Evolutionary conservation across 352 stramenopile species (phyloP).

Genomic region (Pythium vanterpoolii): DNA sequence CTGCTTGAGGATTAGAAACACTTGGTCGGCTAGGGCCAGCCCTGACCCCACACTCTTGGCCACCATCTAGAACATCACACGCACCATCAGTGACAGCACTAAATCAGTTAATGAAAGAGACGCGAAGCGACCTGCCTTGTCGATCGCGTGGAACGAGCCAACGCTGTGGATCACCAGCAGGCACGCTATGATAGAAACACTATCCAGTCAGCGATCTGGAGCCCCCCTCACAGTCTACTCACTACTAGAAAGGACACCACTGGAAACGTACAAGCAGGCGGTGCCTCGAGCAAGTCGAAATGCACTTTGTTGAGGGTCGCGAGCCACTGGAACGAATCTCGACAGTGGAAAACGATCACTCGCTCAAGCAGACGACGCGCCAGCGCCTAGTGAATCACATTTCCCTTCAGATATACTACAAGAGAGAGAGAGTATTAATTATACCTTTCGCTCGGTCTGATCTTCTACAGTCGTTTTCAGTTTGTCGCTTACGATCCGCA

Average conservation of each 20-base stretch:
- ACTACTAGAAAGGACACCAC: background rate
- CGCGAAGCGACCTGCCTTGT: constrained; percentile 36
- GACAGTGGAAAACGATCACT: constrained; percentile 46
- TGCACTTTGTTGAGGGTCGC: constrained; percentile 72
- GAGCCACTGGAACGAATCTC: constrained; percentile 72
- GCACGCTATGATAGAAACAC: no score
- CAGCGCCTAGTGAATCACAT: background rate
- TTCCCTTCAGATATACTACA: background rate
- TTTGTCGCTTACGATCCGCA: constrained; percentile 23
- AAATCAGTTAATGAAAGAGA: background rate
- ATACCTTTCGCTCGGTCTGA: constrained; percentile 10
- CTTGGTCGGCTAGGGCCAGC: constrained; percentile 54
- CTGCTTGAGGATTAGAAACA: constrained; percentile 64
- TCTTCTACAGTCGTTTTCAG: background rate
- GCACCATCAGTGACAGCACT: background rate
- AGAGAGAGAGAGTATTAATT: background rate
- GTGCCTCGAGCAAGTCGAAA: constrained; percentile 49
- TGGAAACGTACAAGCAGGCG: constrained; percentile 37
- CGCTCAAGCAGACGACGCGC: constrained; percentile 24
- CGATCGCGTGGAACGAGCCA: constrained; percentile 60
- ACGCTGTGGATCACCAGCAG: constrained; percentile 63
- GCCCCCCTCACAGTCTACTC: background rate
- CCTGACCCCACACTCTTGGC: constrained; percentile 48
- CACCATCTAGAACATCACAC: constrained; percentile 38
- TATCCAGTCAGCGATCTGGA: background rate